Percentiles rank a stretch among this genome's conserved stretches.
These are phyloP conservation scores for Metschnikowia reukaufii DNA, from an alignment of 805 yeast species.

Conservation along the genomic window DNA sequence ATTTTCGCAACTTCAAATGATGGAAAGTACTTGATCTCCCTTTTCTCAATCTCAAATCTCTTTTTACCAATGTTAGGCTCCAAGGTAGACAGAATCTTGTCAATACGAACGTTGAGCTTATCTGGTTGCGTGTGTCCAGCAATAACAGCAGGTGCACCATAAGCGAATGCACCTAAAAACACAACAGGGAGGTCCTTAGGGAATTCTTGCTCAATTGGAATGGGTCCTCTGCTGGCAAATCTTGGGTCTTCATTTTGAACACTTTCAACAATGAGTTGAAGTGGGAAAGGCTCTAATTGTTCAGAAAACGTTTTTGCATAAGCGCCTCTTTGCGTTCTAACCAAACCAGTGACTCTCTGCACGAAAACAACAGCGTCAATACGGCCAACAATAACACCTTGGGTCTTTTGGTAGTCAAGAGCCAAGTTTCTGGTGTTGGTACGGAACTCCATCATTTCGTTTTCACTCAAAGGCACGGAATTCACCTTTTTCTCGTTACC, in stretches of 20 bases:
- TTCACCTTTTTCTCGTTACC: slow-evolving; percentile 25
- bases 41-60: slow-evolving; percentile 57
- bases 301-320: slow-evolving; percentile 67
- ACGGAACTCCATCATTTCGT: slow-evolving; percentile 48
- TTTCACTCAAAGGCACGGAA: slow-evolving; percentile 36
- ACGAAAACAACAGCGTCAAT: slow-evolving; percentile 65
- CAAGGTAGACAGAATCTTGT: slow-evolving; percentile 35
- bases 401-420: slow-evolving; percentile 46
- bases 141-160: slow-evolving; percentile 75
- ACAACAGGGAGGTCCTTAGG: slow-evolving; percentile 72
- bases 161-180: slow-evolving; percentile 82
- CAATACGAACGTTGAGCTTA: slow-evolving; percentile 51
- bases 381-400: slow-evolving; percentile 61
- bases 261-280: slow-evolving; percentile 74
- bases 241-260: slow-evolving; percentile 76
- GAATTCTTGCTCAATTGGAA: slow-evolving; percentile 78
- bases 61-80: slow-evolving; percentile 69
- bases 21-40: slow-evolving; percentile 59
- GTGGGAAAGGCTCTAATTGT: slow-evolving; percentile 60
- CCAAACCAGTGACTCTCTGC: slow-evolving; percentile 74
- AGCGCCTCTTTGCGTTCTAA: slow-evolving; percentile 69
- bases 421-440: slow-evolving; percentile 40
- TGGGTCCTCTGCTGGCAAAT: slow-evolving; percentile 66
- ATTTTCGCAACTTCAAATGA: slow-evolving; percentile 62
- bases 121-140: slow-evolving; percentile 51